These are phyloP conservation scores for Cryptococcus sp. DNA, from an alignment of 1,284 basidiomycete genomes.

Conservation along the genomic window DNA sequence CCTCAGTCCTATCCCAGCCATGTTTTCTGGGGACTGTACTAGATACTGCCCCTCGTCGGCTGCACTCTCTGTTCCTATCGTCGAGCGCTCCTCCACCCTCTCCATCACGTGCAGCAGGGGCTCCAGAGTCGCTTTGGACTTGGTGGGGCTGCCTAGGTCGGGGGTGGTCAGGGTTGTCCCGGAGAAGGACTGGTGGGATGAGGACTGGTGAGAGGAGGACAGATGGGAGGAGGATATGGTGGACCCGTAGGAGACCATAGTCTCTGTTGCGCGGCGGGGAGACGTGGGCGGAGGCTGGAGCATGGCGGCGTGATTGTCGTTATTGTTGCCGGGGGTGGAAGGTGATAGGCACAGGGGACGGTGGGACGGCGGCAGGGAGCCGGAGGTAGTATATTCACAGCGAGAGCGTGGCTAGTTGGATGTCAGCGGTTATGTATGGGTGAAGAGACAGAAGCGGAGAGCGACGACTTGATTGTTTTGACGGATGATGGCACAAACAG, in stretches of 20 bases:
- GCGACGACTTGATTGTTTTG: too few species aligned
- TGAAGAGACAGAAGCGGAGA: neutral
- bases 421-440: neutral
- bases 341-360: neutral
- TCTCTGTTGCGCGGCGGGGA: conserved; percentile 21
- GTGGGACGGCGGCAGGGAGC: too few species aligned
- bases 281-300: conserved; percentile 9
- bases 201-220: conserved; percentile 8
- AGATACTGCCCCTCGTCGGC: conserved; percentile 4
- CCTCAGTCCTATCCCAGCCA: conserved; percentile 14
- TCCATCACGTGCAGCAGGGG: conserved; percentile 23
- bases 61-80: conserved; percentile 6
- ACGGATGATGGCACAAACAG: too few species aligned
- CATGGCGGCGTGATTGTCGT: neutral
- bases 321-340: neutral
- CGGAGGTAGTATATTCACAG: too few species aligned
- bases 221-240: conserved; percentile 17
- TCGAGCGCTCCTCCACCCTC: conserved; percentile 2
- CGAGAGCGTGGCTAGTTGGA: too few species aligned
- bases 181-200: conserved; percentile 8
- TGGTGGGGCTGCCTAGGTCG: conserved; percentile 19
- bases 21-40: too few species aligned
- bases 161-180: conserved; percentile 33
- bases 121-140: conserved; percentile 10
- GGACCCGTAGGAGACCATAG: conserved; percentile 18